phyloP scores from a whole-genome alignment of 2,329 filamentous ascomycete species.

The Decorospora gaudefroyi region DNA sequence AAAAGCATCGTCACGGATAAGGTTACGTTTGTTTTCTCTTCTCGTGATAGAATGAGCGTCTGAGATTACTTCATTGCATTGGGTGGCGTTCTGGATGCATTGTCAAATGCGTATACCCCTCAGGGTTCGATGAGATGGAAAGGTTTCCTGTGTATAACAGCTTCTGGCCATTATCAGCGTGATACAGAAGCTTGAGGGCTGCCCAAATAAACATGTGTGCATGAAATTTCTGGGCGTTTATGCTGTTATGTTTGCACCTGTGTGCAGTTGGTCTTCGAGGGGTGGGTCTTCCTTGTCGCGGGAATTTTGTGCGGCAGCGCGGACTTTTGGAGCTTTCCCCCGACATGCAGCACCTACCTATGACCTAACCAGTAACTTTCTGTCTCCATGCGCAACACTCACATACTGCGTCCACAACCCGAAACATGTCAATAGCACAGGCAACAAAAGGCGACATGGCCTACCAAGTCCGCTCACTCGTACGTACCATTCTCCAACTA shows the following conservation, averaged over 20 bases:
- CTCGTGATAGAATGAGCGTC: conserved; percentile 1
- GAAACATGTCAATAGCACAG: conserved; percentile 44
- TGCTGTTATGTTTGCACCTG: background rate
- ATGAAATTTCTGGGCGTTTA: too few relatives aligned
- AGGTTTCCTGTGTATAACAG: conserved; percentile 2
- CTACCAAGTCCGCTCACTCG: conserved; percentile 49
- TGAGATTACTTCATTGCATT: conserved; percentile 11
- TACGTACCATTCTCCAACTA: conserved; percentile 30
- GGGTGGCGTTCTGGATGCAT: conserved; percentile 12
- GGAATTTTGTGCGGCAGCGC: conserved; percentile 20
- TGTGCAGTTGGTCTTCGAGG: background rate
- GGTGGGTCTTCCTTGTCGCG: background rate
- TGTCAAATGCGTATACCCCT: conserved; percentile 8
- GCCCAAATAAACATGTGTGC: too few relatives aligned
- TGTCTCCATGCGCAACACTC: conserved; percentile 45
- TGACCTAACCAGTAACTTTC: conserved; percentile 42
- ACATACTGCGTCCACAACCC: conserved; percentile 9
- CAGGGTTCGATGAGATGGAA: background rate
- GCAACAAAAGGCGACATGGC: conserved; percentile 45
- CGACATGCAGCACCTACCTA: conserved; percentile 30
- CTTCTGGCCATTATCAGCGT: background rate
- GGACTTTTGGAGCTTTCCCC: conserved; percentile 39
- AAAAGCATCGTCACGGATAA: conserved; percentile 51
- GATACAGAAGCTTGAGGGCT: background rate
- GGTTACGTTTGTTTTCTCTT: conserved; percentile 7